Evolutionary conservation across 1,284 basidiomycete genomes (phyloP), one percentile per base, ranked within the genome.

Genomic region (Inonotus obliquus): DNA sequence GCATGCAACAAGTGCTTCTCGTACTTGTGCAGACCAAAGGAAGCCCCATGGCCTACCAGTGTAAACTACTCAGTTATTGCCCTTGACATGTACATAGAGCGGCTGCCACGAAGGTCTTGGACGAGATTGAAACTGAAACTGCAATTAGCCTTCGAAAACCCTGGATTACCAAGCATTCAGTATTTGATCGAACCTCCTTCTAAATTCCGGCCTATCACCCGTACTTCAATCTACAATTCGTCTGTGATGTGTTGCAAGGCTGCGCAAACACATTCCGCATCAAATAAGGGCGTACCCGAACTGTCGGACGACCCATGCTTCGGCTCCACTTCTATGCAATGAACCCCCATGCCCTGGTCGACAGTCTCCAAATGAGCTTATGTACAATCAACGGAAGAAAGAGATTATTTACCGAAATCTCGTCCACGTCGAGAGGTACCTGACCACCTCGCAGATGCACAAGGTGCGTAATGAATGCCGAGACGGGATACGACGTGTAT

Each of bases 381-480:
- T 52, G 47, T 5, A 5, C 49, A 44, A 41, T 54, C 54, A 21
- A 17, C 55, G 32, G 9, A 35, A 49, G 4, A 47, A 54, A 32
- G 41, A 0, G 38, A 14, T 29, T 23, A 77, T 87, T 69, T 68
- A 92, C 93, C 56, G 80, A 80, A 45, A 94, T 80, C 7, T 73
- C 73, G 25, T 72, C 70, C 32, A 79, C 75, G 68, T 95, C 86
- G 10, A 96, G 83, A 2, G 73, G 67, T 1, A 96, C 81, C 9
- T 70, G 68, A 1, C 85, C 82, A 1, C 81, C 84, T 65, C 84
- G 81, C 6, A 95, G 77, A 72, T 90, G 91, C 2, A 95, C 82
- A 4, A 98, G 71, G 73, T 98, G 94, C 0, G 92, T 93, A 61
- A 98, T 79, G 72, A 89, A 89, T 1, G 87, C 85, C 19, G 88